These are phyloP conservation scores for Eucalyptus sp. DNA, from an alignment of 345 rosid species.

Conservation along the genomic window DNA sequence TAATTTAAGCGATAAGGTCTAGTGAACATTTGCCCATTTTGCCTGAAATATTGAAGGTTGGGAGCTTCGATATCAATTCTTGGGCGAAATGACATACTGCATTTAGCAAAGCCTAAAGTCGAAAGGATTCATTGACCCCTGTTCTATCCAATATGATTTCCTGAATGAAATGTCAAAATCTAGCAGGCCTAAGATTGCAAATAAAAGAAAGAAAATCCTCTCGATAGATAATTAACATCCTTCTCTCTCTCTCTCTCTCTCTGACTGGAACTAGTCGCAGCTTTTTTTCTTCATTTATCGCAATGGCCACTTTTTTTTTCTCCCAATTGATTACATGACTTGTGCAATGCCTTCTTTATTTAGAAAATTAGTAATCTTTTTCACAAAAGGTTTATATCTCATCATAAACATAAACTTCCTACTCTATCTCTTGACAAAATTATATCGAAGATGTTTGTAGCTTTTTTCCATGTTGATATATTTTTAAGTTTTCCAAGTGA, in stretches of 20 bases:
- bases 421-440: not conserved
- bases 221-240: not conserved
- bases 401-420: not conserved
- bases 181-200: not conserved
- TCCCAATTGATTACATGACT: not conserved
- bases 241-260: not conserved
- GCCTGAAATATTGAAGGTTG: not conserved
- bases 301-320: not conserved
- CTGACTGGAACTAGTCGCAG: not conserved
- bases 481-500: not conserved
- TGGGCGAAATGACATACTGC: not conserved
- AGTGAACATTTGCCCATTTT: not conserved
- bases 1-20: not conserved
- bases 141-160: not conserved
- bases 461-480: not conserved
- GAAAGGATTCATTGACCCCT: not conserved
- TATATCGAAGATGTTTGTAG: not conserved
- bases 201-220: not conserved
- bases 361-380: not conserved
- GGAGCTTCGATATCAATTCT: not conserved
- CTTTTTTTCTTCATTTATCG: not conserved
- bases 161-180: not conserved
- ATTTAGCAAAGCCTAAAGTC: not conserved
- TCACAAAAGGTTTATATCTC: not conserved
- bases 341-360: not conserved